Evolutionary conservation across 768 basidiomycete genomes (phyloP), one percentile per base, ranked within the genome.

Genomic region (Boletales sp.): DNA sequence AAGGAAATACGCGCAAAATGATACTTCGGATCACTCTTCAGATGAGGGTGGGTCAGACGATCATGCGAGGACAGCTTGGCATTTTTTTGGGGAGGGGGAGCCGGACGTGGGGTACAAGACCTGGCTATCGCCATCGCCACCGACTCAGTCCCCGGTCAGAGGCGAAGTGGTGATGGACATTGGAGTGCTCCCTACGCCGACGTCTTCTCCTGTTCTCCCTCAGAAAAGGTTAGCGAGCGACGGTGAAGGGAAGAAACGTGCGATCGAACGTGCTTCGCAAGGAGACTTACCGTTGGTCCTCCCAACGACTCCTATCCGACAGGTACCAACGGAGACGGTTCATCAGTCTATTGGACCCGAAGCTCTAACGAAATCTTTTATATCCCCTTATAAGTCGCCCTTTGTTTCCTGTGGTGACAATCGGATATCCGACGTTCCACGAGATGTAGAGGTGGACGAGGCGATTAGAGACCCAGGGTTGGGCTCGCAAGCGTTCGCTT

Each of bases 61-160:
- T n/a, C 74, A 76, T 17, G 81, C 74, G 14, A 70, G 74, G 45
- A 83, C 79, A 8, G 83, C 84, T 0, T 78, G 84, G 55, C 51
- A 62, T 5, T 59, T 87, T 4, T 87, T 86, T 51, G 81, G 77
- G 0, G 57, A 61, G 1, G 63, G 69, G 11, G 70, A 73, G 4
- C 70, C 14, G 9, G 53, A 35, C 5, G 42, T 43, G 6, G 51
- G 15, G 5, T 51, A 31, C 33, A 60, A 54, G 33, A 49, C 46
- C 9, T 59, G 62, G 62, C 35, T 41, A 8, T 59, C 58, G 2
- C 55, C 60, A 21, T 63, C 58, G 17, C 32, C 56, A 2, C 45
- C 49, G 11, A 50, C 49, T 35, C 49, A 46, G n/a, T 38, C 36
- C 5, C 48, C 40, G 15, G 14, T 33, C 25, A 42, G n/a, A 41